phyloP scores from a whole-genome alignment of 2,329 filamentous ascomycete species.

The Aspergillus ochraceoroseus region DNA sequence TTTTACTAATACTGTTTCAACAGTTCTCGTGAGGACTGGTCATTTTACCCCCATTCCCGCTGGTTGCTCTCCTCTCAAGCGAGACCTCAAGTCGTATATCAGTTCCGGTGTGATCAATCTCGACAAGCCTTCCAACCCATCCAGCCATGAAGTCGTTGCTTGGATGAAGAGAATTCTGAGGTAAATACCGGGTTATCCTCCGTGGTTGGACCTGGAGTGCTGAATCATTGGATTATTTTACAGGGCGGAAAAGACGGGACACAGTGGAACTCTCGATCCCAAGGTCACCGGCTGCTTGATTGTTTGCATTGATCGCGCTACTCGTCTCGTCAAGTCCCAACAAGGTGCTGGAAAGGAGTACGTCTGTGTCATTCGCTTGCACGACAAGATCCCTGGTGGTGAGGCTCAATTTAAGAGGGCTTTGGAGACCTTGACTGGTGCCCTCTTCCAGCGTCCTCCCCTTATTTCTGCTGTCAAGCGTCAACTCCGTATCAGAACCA shows the following conservation, averaged over 20 bases:
- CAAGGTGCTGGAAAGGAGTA: constrained; percentile 99
- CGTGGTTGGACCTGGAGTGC: constrained; percentile 8
- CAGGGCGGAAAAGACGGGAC: constrained; percentile 91
- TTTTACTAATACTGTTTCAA: constrained; percentile 18
- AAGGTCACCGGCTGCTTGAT: constrained; percentile 96
- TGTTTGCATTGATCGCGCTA: constrained; percentile 93
- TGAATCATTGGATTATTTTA: constrained; percentile 19
- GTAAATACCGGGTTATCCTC: constrained; percentile 45
- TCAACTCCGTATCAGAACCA: constrained; percentile 94
- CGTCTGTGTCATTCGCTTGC: constrained; percentile 88
- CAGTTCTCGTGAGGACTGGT: constrained; percentile 85
- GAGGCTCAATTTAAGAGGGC: constrained; percentile 89
- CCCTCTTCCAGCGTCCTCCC: constrained; percentile 93
- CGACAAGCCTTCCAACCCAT: constrained; percentile 95
- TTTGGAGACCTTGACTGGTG: constrained; percentile 91
- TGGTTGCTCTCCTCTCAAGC: constrained; percentile 83
- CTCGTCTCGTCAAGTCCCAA: constrained; percentile 95
- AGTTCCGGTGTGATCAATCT: constrained; percentile 98
- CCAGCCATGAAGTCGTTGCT: constrained; percentile 96
- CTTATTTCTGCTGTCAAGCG: constrained; percentile 98
- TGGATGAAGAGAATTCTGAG: constrained; percentile 98
- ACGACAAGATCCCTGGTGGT: constrained; percentile 90
- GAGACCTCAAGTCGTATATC: constrained; percentile 95
- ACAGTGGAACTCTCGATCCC: constrained; percentile 96
- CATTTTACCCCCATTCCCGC: constrained; percentile 96